Percentiles rank a stretch among this genome's conserved stretches.
These are phyloP conservation scores for Melanopsichium pennsylvanicum DNA, from an alignment of 1,284 basidiomycete species.

Conservation along the genomic window DNA sequence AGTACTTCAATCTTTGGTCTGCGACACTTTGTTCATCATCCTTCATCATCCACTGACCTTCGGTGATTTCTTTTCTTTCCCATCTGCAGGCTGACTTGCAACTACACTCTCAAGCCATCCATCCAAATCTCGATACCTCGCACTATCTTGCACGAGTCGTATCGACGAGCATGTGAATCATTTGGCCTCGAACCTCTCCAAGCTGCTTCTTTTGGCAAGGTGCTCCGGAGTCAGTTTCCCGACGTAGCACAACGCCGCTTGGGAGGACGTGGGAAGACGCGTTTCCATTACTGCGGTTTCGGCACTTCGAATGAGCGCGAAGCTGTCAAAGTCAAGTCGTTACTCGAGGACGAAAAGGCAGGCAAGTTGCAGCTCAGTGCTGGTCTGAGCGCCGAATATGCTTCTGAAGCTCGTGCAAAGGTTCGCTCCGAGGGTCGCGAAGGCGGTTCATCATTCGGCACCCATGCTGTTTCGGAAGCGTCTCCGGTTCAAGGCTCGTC, in stretches of 20 bases:
- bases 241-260: constrained; percentile 43
- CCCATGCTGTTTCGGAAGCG: constrained; percentile 10
- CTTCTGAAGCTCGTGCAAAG: constrained; percentile 17
- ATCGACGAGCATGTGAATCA: constrained; percentile 43
- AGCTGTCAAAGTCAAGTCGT: constrained; percentile 44
- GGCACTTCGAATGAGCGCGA: constrained; percentile 49
- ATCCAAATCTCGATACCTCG: constrained; percentile 51
- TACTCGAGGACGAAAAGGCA: constrained; percentile 47
- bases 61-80: background rate
- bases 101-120: constrained; percentile 48
- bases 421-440: constrained; percentile 29
- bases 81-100: constrained; percentile 34
- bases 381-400: constrained; percentile 39
- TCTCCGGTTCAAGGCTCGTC: constrained; percentile 9
- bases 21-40: too few species aligned
- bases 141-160: constrained; percentile 49
- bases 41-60: too few species aligned
- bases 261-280: constrained; percentile 47
- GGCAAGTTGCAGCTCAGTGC: constrained; percentile 46
- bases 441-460: constrained; percentile 15
- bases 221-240: constrained; percentile 45
- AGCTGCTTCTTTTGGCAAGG: constrained; percentile 49
- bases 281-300: constrained; percentile 51
- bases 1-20: background rate
- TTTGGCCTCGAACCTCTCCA: constrained; percentile 44